Evolutionary conservation across 805 yeast genomes (phyloP).

Genomic region (Ogataea methanolica): DNA sequence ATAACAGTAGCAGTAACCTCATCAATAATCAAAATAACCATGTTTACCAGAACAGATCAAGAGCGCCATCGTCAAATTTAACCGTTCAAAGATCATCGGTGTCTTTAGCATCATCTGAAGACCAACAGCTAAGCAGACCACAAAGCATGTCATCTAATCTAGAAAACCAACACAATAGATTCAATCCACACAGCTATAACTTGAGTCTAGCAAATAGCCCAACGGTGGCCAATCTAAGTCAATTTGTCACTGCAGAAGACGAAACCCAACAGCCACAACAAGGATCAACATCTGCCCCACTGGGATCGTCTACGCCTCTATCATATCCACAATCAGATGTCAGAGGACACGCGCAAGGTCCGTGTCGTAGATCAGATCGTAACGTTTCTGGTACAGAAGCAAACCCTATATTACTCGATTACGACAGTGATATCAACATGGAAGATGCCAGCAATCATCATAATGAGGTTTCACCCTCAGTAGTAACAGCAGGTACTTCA

Average conservation of each 20-base stretch:
- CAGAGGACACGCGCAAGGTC: conserved; percentile 3
- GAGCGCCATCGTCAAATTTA: conserved; percentile 3
- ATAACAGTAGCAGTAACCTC: not conserved
- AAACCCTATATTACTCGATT: conserved; percentile 12
- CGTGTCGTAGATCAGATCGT: not conserved
- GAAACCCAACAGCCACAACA: conserved; percentile 3
- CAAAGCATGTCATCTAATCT: not conserved
- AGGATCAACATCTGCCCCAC: conserved; percentile 1
- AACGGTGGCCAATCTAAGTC: conserved; percentile 25
- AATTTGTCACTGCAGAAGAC: conserved; percentile 5
- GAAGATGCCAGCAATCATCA: conserved; percentile 1
- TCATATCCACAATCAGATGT: conserved; percentile 3
- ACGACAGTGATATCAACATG: conserved; percentile 16
- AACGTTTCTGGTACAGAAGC: conserved; percentile 2
- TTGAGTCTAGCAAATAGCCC: conserved; percentile 25
- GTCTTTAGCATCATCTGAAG: conserved; percentile 10
- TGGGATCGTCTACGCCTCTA: conserved; percentile 12
- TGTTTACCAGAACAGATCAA: conserved; percentile 3
- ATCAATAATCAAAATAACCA: not conserved
- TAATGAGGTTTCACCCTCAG: too few relatives aligned
- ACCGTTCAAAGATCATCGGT: conserved; percentile 11
- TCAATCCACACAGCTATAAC: conserved; percentile 24
- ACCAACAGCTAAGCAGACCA: not conserved
- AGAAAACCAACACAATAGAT: conserved; percentile 21
- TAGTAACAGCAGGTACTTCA: not conserved